phyloP scores from a whole-genome alignment of 352 stramenopile genomes.

The Saprolegnia parasitica region DNA sequence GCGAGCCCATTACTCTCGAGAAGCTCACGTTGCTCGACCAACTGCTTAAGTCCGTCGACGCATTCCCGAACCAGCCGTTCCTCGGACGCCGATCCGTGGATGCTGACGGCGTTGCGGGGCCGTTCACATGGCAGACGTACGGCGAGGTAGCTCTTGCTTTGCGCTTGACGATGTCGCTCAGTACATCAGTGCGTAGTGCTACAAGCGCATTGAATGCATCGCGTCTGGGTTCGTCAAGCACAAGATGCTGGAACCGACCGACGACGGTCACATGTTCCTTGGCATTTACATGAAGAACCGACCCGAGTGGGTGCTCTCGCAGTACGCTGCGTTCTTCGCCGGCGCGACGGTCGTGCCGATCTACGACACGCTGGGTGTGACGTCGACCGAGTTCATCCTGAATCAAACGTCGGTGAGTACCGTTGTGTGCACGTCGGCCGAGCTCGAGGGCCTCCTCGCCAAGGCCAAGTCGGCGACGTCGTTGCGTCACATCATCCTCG shows the following conservation, averaged over 20 bases:
- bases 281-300: slow-evolving; percentile 88
- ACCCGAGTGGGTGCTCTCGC: slow-evolving; percentile 87
- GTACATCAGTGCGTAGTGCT: not conserved
- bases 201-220: slow-evolving; percentile 17
- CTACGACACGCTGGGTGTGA: slow-evolving; percentile 34
- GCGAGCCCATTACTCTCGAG: not conserved
- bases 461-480: slow-evolving; percentile 4
- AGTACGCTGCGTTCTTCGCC: slow-evolving; percentile 74
- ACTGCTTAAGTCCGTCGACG: not conserved
- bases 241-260: slow-evolving; percentile 30
- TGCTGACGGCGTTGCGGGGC: slow-evolving; percentile 37
- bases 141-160: slow-evolving; percentile 37
- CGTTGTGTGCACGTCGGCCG: slow-evolving; percentile 28
- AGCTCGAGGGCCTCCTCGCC: slow-evolving; percentile 28
- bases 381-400: slow-evolving; percentile 30
- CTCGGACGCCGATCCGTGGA: slow-evolving; percentile 51
- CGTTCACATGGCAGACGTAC: slow-evolving; percentile 60
- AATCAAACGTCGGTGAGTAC: slow-evolving; percentile 31
- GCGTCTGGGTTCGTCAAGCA: slow-evolving; percentile 6
- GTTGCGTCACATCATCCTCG: slow-evolving; percentile 7
- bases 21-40: not conserved
- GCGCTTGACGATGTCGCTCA: not conserved
- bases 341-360: slow-evolving; percentile 43
- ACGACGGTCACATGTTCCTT: slow-evolving; percentile 46
- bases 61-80: slow-evolving; percentile 31